phyloP scores from a whole-genome alignment of 2,329 filamentous ascomycete species.

The Cercospora sojina region DNA sequence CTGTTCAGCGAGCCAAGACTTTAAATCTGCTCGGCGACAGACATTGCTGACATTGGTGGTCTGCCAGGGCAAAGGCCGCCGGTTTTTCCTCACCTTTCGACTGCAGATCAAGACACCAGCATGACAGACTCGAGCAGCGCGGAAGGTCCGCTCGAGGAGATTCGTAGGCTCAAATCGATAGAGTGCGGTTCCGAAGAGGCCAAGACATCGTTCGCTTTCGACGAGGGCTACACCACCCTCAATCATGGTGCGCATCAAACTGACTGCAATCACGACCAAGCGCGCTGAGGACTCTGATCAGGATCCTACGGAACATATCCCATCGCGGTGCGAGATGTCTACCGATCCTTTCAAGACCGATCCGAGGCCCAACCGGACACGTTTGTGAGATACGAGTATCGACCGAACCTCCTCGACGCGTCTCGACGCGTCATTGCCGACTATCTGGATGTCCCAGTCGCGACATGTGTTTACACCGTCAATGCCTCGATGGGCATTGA shows the following conservation, averaged over 20 bases:
- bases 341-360: slow-evolving; percentile 64
- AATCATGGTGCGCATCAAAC: slow-evolving; percentile 2
- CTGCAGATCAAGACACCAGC: neutral
- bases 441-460: slow-evolving; percentile 63
- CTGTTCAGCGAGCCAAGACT: slow-evolving; percentile 1
- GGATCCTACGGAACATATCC: slow-evolving; percentile 81
- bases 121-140: neutral
- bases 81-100: neutral
- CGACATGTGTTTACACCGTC: slow-evolving; percentile 71
- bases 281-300: slow-evolving; percentile 30
- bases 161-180: neutral
- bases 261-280: neutral
- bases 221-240: slow-evolving; percentile 5
- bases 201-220: slow-evolving; percentile 2
- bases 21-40: neutral
- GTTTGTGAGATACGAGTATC: slow-evolving; percentile 71
- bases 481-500: slow-evolving; percentile 81
- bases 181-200: slow-evolving; percentile 5
- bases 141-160: neutral
- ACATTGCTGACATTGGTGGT: neutral
- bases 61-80: neutral
- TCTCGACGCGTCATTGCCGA: slow-evolving; percentile 63
- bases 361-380: slow-evolving; percentile 68
- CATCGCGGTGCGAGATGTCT: slow-evolving; percentile 57
- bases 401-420: slow-evolving; percentile 59